phyloP scores from a whole-genome alignment of 768 basidiomycete species.

The Mycena latifolia region DNA sequence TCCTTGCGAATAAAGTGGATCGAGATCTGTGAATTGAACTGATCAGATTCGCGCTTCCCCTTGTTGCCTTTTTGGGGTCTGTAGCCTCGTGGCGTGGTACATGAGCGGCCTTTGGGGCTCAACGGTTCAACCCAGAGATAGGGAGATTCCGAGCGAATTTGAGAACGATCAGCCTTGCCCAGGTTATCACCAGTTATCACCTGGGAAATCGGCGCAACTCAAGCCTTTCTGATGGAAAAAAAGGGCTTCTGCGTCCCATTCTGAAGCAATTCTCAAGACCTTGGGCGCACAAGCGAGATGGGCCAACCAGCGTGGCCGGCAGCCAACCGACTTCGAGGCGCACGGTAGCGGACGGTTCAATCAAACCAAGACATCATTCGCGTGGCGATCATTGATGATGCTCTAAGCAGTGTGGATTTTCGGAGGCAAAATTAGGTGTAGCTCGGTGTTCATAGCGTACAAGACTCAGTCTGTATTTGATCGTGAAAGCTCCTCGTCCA shows the following conservation, averaged over 20 bases:
- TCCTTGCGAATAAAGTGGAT: constrained; percentile 29
- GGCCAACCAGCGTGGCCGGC: too few species aligned
- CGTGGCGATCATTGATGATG: constrained; percentile 14
- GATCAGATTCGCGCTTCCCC: constrained; percentile 24
- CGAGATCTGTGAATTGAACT: constrained; percentile 2
- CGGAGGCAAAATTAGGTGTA: background rate
- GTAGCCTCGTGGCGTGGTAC: constrained; percentile 9
- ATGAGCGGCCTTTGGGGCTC: background rate
- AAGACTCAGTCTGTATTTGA: constrained; percentile 34
- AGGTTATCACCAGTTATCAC: background rate
- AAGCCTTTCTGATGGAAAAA: constrained; percentile 7
- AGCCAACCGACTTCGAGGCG: too few species aligned
- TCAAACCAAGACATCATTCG: background rate
- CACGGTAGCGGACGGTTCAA: background rate
- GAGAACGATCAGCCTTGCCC: background rate
- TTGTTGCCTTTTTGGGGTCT: constrained; percentile 15
- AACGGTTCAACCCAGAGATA: background rate
- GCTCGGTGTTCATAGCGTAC: background rate
- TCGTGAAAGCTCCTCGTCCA: constrained; percentile 66
- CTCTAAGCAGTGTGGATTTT: background rate
- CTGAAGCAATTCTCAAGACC: background rate
- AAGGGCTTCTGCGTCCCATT: background rate
- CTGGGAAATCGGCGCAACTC: background rate
- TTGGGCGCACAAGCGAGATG: background rate
- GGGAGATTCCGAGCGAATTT: too few species aligned